phyloP scores from a whole-genome alignment of 2,329 filamentous ascomycete species.

The Aspergillus candidus region DNA sequence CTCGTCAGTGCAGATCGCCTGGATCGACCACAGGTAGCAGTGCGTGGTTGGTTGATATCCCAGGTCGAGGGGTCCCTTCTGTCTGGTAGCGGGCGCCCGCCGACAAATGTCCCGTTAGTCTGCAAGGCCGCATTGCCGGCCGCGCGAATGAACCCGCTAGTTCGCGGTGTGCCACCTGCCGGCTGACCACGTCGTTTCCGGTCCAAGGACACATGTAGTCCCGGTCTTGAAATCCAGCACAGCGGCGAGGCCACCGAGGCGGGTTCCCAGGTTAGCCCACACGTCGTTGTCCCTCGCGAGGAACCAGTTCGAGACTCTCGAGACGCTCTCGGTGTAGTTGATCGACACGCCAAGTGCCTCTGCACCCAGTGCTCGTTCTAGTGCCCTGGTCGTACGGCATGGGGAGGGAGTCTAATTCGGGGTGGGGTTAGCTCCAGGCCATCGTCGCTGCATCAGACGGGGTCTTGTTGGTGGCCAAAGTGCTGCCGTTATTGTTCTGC shows the following conservation, averaged over 20 bases:
- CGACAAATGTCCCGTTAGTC: slow-evolving; percentile 40
- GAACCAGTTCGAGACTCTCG: slow-evolving; percentile 45
- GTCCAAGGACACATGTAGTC: slow-evolving; percentile 56
- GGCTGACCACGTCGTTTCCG: slow-evolving; percentile 49
- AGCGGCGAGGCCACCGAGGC: slow-evolving; percentile 32
- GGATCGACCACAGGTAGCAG: slow-evolving; percentile 43
- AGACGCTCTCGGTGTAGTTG: slow-evolving; percentile 49
- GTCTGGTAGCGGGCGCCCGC: slow-evolving; percentile 43
- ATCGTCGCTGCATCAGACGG: no score
- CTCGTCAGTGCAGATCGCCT: slow-evolving; percentile 40
- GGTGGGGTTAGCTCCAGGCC: no score
- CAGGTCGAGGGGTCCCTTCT: slow-evolving; percentile 31
- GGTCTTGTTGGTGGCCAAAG: no score
- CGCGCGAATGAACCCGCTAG: slow-evolving; percentile 40
- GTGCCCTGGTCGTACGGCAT: no score
- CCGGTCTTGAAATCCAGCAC: slow-evolving; percentile 54
- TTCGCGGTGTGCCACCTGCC: slow-evolving; percentile 44
- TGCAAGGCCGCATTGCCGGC: slow-evolving; percentile 46
- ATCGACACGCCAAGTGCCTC: slow-evolving; percentile 39
- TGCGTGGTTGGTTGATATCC: slow-evolving; percentile 41
- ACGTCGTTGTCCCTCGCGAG: slow-evolving; percentile 43
- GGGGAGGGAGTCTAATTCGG: no score
- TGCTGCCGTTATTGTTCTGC: no score
- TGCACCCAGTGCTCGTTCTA: no score
- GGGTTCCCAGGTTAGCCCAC: slow-evolving; percentile 27